Base-by-base conservation (phyloP, 2,329 filamentous ascomycete species). In the Penicillium rolfsii region DNA sequence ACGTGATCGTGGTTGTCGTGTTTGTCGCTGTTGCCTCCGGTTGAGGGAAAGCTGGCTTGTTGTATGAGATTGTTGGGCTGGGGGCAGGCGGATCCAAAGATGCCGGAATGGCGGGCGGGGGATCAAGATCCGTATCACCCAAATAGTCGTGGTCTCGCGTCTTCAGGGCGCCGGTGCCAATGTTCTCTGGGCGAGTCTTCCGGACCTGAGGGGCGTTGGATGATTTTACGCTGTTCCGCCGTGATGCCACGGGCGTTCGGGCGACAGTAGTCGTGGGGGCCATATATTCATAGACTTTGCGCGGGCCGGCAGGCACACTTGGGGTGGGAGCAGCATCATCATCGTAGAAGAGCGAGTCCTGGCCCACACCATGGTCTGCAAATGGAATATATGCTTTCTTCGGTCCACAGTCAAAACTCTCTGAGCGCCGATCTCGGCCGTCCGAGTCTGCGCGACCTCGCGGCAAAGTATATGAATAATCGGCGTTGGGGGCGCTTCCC, bases 321-420 rank as follows among this genome's bases (percentile, higher is more conserved):
- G 94, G 94, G 40, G 89, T 94, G 14, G 94, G 93, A 28, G 93
- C 93, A 55, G 92, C 90, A 73, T 95, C 90, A 77, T 89, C 87
- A 22, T 67, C 71, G 54, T 77, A 71, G n/a, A 69, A 40, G 9
- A 67, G 61, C 14, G 67, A 60, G 19, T 71, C 70, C 55, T 72
- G 65, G 6, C 64, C 67, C n/a, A 58, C 26, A 35, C 53, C 30
- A n/a, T 62, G n/a, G 14, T 71, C 67, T 7, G 66, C 52, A 35
- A 70, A 70, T 16, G 68, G 64, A 9, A 60, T 57, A 50, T 68
- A 74, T 2, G 70, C 60, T 65, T 69, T 73, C 67, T 76, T 75
- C 33, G 77, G 70, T 40, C 76, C 76, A 56, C 77, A 78, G 60
- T 81, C 79, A 54, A 81, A 79, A 65, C 79, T 81, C 24, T 75